Conservation (phyloP, 768 basidiomycete genomes). For the Tricholoma matsutake region DNA sequence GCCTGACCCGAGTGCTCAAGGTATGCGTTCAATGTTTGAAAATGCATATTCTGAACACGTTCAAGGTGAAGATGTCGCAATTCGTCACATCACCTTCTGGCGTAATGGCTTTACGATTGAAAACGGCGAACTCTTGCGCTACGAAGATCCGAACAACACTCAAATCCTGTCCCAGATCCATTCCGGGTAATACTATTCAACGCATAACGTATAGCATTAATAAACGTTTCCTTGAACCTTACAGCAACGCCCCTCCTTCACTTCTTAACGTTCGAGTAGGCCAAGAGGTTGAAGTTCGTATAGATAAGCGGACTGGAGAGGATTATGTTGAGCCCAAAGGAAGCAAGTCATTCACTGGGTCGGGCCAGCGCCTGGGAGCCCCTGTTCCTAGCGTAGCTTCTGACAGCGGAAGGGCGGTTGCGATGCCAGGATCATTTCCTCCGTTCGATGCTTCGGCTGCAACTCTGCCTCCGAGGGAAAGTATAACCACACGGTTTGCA, state of each 20-base stretch:
- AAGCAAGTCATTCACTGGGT: conserved; percentile 59
- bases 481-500: conserved; percentile 58
- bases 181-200: conserved; percentile 53
- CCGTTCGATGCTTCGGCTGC: conserved; percentile 22
- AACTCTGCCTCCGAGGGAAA: conserved; percentile 24
- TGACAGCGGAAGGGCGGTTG: conserved; percentile 3
- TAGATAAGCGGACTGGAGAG: conserved; percentile 66
- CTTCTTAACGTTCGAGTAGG: conserved; percentile 70
- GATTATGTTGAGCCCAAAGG: conserved; percentile 63
- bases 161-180: conserved; percentile 74
- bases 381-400: conserved; percentile 49
- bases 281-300: conserved; percentile 83
- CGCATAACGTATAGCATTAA: conserved; percentile 28
- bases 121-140: conserved; percentile 80
- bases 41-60: neutral
- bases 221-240: neutral
- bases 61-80: conserved; percentile 49
- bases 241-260: conserved; percentile 73
- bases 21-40: conserved; percentile 12
- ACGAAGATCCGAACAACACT: conserved; percentile 74
- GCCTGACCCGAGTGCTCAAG: conserved; percentile 61
- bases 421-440: conserved; percentile 67
- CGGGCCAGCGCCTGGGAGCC: conserved; percentile 80
- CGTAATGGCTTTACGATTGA: conserved; percentile 89
- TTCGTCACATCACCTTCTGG: conserved; percentile 88